Evolutionary conservation across 1,139 yeast species (phyloP), one percentile per base, ranked within the genome.

Genomic region (Kodamaea ohmeri): DNA sequence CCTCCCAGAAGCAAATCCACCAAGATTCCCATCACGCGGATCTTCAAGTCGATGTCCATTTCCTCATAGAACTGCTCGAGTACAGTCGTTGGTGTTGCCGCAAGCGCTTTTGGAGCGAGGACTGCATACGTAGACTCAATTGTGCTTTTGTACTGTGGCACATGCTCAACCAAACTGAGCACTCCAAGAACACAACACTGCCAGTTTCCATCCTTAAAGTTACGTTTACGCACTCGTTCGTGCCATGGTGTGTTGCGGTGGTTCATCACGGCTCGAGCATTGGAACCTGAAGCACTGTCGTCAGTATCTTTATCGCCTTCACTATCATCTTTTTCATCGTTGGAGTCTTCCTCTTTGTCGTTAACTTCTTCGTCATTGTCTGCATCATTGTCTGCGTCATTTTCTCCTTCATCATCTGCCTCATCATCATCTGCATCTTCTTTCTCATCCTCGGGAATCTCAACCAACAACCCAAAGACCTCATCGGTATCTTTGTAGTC

Each of bases 181-280:
- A 89, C 68, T 14, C 96, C 96, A 32, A 89, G 59, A 25, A 89
- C 60, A 34, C 84, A 76, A 31, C 83, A 72, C 51, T 87, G 83
- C 96, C 97, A 90, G 40, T 80, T 80, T 4, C 96, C 96, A 51
- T 87, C 90, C 51, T 75, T 80, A 56, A 85, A 92, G 50, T 77
- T 77, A 41, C 96, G 77, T 45, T 77, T 80, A 11, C 82, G 73
- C 20, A 89, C 68, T 33, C 95, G 67, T 20, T 85, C 94, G 45
- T 80, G 77, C 96, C 97, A 90, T 14, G 81, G 64, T 0, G 67
- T 66, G 32, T 80, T 79, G 41, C 85, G 71, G 58, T 79, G 80
- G 41, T 77, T 77, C 53, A 85, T 62, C 24, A 76, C 74, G 19
- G 69, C 68, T 41, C 77, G 77, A 3, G 83, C 83, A 46, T 73